Percentiles rank a stretch among this genome's conserved stretches.
Evolutionary conservation across 2,329 filamentous ascomycete species (phyloP).

Genomic region (Pseudogymnoascus sp.): DNA sequence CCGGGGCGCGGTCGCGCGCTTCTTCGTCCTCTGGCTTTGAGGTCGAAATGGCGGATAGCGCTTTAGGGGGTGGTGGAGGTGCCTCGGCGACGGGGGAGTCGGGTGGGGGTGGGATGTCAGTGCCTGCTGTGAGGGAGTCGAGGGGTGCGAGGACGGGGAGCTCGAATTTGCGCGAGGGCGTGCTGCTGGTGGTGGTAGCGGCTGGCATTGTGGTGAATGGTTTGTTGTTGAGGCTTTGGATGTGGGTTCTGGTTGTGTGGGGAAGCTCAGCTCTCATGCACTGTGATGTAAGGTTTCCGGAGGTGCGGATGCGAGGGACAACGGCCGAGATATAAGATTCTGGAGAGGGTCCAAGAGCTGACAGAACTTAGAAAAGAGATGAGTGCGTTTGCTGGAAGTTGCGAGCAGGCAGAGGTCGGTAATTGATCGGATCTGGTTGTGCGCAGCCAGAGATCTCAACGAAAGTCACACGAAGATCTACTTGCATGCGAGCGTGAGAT

Average conservation of each 20-base stretch:
- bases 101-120: slow-evolving; percentile 29
- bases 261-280: slow-evolving; percentile 8
- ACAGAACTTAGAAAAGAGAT: not conserved
- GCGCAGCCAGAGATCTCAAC: slow-evolving; percentile 4
- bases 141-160: slow-evolving; percentile 27
- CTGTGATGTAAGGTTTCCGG: slow-evolving; percentile 6
- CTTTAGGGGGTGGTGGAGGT: slow-evolving; percentile 16
- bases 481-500: slow-evolving; percentile 2
- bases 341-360: not conserved
- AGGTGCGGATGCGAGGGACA: not conserved
- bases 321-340: not conserved
- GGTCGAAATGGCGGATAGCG: slow-evolving; percentile 9
- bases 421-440: not conserved
- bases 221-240: not conserved
- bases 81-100: slow-evolving; percentile 27
- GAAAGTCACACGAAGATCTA: slow-evolving; percentile 7
- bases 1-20: not conserved
- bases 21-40: not conserved
- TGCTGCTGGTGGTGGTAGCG: not conserved
- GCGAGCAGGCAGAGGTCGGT: not conserved
- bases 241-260: not conserved
- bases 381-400: not conserved
- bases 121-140: slow-evolving; percentile 29
- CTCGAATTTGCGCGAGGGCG: slow-evolving; percentile 24
- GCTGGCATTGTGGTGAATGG: not conserved